These are phyloP conservation scores for Eudorina sp. DNA, from an alignment of 139 green algal genomes.

Conservation along the genomic window DNA sequence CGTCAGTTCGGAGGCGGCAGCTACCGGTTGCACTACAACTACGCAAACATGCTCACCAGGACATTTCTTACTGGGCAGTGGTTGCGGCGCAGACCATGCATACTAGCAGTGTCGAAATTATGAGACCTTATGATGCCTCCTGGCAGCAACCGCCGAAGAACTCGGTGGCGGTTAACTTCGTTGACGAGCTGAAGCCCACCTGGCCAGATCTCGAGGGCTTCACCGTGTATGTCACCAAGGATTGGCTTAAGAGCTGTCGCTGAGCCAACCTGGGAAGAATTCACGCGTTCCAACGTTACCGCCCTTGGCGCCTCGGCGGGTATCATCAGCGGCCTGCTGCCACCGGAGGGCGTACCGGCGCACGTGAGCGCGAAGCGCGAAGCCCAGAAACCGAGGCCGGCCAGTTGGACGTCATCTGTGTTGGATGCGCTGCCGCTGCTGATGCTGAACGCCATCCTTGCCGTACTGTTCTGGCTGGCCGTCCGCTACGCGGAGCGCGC, in stretches of 20 bases:
- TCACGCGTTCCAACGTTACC: not conserved
- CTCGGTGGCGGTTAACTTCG: not conserved
- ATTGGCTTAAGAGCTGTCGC: conserved; percentile 6
- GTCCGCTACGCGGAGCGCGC: too few species aligned
- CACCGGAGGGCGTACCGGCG: not conserved
- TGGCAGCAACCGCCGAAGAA: not conserved
- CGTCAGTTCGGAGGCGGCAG: too few species aligned
- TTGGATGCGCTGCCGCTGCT: too few species aligned
- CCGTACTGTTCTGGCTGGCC: too few species aligned
- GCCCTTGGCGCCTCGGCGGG: not conserved
- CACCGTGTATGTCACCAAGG: not conserved
- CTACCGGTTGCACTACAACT: too few species aligned
- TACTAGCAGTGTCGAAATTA: not conserved
- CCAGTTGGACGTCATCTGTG: too few species aligned
- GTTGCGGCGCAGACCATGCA: not conserved
- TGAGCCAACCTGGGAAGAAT: not conserved
- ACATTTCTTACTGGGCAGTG: not conserved
- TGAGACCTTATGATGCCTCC: not conserved
- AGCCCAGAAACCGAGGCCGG: not conserved
- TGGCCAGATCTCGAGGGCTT: not conserved
- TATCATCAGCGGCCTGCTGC: conserved; percentile 23
- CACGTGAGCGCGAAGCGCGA: not conserved
- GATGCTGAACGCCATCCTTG: too few species aligned
- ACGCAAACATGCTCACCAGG: not conserved
- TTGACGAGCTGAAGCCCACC: not conserved